phyloP scores from a whole-genome alignment of 2,329 filamentous ascomycete genomes.

The Botryotinia calthae region DNA sequence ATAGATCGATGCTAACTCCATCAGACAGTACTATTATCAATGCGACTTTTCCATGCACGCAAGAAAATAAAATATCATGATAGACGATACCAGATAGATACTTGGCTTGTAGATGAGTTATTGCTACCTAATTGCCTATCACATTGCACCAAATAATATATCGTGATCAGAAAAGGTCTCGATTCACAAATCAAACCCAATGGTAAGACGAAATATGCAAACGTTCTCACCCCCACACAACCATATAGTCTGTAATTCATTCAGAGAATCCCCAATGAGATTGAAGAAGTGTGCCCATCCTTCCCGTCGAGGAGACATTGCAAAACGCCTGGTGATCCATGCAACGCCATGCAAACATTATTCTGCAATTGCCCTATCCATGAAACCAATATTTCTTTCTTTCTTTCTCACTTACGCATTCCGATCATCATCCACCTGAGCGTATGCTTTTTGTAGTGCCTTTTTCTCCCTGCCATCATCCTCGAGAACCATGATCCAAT shows the following conservation, averaged over 20 bases:
- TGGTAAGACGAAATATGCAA: conserved; percentile 11
- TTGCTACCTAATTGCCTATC: conserved; percentile 4
- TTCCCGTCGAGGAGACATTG: conserved; percentile 5
- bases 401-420: conserved; percentile 39
- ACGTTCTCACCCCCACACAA: background rate
- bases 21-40: background rate
- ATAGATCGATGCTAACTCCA: too few species aligned
- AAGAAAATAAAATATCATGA: too few species aligned
- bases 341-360: conserved; percentile 21
- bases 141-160: background rate
- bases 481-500: conserved; percentile 78
- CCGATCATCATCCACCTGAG: conserved; percentile 29
- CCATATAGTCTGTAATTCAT: conserved; percentile 11
- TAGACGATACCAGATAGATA: background rate
- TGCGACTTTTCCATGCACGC: background rate
- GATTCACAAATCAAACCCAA: conserved; percentile 14
- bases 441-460: conserved; percentile 52
- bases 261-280: conserved; percentile 15
- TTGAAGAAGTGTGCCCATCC: conserved; percentile 8
- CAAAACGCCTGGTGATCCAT: conserved; percentile 22
- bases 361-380: conserved; percentile 14
- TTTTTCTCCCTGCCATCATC: conserved; percentile 67
- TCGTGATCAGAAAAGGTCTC: background rate
- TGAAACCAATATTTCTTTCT: conserved; percentile 30
- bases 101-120: background rate